A percentile compares a stretch with the other conserved stretches of the same genome.
phyloP scores from a whole-genome alignment of 2,329 filamentous ascomycete genomes.

The Aspergillus intermedius region DNA sequence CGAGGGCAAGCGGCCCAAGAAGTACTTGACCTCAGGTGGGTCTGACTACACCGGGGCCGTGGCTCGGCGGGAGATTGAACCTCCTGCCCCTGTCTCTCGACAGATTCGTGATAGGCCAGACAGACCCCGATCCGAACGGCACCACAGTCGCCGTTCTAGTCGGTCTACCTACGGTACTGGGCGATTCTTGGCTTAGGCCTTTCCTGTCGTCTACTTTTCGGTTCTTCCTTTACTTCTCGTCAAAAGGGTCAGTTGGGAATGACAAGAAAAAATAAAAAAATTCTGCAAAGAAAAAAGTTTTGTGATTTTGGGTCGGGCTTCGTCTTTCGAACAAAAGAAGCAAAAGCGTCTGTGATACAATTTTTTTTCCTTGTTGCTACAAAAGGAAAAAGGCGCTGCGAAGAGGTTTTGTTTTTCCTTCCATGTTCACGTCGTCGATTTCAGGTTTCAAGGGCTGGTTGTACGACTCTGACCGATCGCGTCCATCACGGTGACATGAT shows the following conservation, averaged over 20 bases:
- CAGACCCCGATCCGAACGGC: slow-evolving; percentile 31
- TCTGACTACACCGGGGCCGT: slow-evolving; percentile 30
- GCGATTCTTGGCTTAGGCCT: slow-evolving; percentile 5
- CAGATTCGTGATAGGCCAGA: slow-evolving; percentile 28
- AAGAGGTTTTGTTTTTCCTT: slow-evolving; percentile 10
- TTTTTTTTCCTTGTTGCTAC: slow-evolving; percentile 5
- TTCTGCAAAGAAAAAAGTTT: neutral
- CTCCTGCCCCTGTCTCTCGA: slow-evolving; percentile 15
- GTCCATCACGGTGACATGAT: slow-evolving; percentile 25
- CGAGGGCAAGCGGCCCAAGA: slow-evolving; percentile 29
- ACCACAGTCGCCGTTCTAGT: slow-evolving; percentile 29
- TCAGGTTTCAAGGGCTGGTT: slow-evolving; percentile 13
- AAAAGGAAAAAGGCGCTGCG: slow-evolving; percentile 3
- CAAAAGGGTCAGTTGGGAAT: neutral
- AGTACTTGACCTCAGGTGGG: slow-evolving; percentile 26
- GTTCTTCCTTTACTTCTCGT: neutral
- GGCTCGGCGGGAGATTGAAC: slow-evolving; percentile 25
- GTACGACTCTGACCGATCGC: slow-evolving; percentile 4
- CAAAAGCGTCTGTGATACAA: slow-evolving; percentile 2
- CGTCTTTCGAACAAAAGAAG: neutral
- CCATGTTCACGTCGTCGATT: slow-evolving; percentile 2
- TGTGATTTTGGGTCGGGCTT: neutral
- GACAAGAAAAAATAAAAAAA: neutral
- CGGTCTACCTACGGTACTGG: slow-evolving; percentile 30
- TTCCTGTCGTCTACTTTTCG: neutral